A percentile compares a stretch with the other conserved stretches of the same genome.
Conservation (phyloP, 225 moss, liverwort and hornwort genomes). For the Neckera pumila region DNA sequence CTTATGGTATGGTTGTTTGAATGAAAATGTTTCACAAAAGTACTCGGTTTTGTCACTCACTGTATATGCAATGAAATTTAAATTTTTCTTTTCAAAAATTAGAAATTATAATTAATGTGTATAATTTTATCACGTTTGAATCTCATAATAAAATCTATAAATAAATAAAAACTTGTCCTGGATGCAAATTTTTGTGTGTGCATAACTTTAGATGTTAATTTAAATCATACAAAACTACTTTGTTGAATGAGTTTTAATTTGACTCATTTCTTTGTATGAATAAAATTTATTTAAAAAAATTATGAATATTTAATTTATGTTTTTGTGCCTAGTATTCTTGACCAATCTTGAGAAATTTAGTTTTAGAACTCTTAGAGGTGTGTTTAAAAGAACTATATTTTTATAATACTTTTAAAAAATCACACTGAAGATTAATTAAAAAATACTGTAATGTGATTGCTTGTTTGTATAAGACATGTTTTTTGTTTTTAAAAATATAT, state of each 20-base stretch:
- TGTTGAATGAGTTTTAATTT: background rate
- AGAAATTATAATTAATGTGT: background rate
- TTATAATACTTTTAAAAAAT: no score
- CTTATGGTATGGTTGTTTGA: no score
- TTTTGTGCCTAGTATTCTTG: no score
- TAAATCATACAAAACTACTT: background rate
- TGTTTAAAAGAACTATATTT: background rate
- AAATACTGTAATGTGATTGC: background rate
- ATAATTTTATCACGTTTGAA: background rate
- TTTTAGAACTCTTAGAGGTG: background rate
- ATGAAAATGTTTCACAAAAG: no score
- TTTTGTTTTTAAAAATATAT: no score
- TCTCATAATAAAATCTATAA: background rate
- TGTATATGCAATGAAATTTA: background rate
- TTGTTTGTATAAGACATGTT: no score
- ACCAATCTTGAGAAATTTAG: no score
- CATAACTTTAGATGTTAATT: background rate
- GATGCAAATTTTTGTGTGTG: background rate
- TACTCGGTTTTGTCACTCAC: no score
- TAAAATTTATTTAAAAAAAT: no score
- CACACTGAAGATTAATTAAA: accelerated
- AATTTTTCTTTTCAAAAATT: background rate
- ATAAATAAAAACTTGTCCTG: background rate
- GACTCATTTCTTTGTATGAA: background rate
- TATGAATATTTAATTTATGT: background rate